Conservation (phyloP, 495 filamentous ascomycete species). For the Aspergillus bertholletiae region DNA sequence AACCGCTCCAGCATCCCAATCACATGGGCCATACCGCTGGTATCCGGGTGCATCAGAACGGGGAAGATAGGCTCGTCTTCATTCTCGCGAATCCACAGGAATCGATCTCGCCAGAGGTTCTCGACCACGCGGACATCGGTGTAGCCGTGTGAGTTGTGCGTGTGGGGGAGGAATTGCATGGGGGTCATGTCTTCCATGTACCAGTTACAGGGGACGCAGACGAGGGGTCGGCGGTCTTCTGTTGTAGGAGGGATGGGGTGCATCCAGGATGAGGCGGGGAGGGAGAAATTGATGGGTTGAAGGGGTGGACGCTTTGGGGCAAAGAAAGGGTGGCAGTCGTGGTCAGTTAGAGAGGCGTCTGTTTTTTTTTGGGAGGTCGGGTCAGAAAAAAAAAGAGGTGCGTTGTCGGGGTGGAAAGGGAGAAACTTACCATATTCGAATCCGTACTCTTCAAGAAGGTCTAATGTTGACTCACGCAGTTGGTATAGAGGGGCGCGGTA, state of each 20-base stretch:
- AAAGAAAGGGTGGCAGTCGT: conserved; percentile 53
- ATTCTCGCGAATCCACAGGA: conserved; percentile 40
- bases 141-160: conserved; percentile 50
- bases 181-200: conserved; percentile 59
- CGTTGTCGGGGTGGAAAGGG: background rate
- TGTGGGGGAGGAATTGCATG: conserved; percentile 49
- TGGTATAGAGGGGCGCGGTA: conserved; percentile 54
- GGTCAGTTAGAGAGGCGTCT: conserved; percentile 53
- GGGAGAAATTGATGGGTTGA: conserved; percentile 46
- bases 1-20: conserved; percentile 57
- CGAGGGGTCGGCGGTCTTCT: conserved; percentile 32
- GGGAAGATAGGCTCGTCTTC: conserved; percentile 42
- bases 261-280: conserved; percentile 54
- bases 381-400: too few species aligned
- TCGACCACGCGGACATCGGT: conserved; percentile 49
- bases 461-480: conserved; percentile 44
- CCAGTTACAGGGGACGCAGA: conserved; percentile 54
- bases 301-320: conserved; percentile 46
- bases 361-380: background rate
- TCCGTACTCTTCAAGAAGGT: conserved; percentile 45
- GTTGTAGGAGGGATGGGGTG: conserved; percentile 39
- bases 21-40: conserved; percentile 60
- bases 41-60: conserved; percentile 56
- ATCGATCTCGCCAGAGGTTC: conserved; percentile 52
- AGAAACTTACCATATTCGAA: conserved; percentile 42